Percentiles rank a stretch among this genome's conserved stretches.
Evolutionary conservation across 352 stramenopile species (phyloP).

Genomic region (Pythium phragmitis): DNA sequence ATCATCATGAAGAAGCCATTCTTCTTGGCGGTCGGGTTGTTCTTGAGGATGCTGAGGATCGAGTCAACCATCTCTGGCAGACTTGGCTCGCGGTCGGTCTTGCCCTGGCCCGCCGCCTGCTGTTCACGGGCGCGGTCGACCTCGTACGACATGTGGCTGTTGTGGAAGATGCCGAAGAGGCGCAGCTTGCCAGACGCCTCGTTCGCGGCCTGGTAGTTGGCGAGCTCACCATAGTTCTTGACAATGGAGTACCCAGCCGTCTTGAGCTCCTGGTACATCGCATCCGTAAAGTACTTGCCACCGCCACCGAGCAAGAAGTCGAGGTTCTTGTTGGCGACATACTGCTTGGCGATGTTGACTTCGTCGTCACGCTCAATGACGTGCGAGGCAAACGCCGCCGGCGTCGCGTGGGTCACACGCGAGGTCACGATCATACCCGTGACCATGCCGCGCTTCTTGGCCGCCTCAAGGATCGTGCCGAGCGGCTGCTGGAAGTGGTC

Average conservation of each 20-base stretch:
- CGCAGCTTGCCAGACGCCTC: conserved; percentile 46
- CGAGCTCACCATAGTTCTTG: conserved; percentile 53
- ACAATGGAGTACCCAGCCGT: conserved; percentile 46
- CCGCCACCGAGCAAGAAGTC: conserved; percentile 63
- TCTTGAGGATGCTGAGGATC: conserved; percentile 58
- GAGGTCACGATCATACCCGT: conserved; percentile 69
- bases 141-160: conserved; percentile 69
- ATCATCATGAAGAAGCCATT: conserved; percentile 80
- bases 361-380: conserved; percentile 54
- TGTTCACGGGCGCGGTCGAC: conserved; percentile 49
- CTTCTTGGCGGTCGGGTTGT: conserved; percentile 69
- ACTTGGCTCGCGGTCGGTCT: conserved; percentile 46
- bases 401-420: conserved; percentile 62
- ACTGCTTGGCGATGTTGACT: conserved; percentile 49
- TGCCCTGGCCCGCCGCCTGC: conserved; percentile 33
- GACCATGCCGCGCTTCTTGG: conserved; percentile 62
- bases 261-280: conserved; percentile 42
- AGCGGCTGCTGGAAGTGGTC: conserved; percentile 56
- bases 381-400: conserved; percentile 52
- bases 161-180: conserved; percentile 59
- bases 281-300: conserved; percentile 49
- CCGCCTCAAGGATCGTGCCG: conserved; percentile 60
- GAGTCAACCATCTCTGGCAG: conserved; percentile 65
- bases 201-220: conserved; percentile 52
- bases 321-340: conserved; percentile 66